phyloP scores from a whole-genome alignment of 305 asterid genomes.

The Monarda citriodora region DNA sequence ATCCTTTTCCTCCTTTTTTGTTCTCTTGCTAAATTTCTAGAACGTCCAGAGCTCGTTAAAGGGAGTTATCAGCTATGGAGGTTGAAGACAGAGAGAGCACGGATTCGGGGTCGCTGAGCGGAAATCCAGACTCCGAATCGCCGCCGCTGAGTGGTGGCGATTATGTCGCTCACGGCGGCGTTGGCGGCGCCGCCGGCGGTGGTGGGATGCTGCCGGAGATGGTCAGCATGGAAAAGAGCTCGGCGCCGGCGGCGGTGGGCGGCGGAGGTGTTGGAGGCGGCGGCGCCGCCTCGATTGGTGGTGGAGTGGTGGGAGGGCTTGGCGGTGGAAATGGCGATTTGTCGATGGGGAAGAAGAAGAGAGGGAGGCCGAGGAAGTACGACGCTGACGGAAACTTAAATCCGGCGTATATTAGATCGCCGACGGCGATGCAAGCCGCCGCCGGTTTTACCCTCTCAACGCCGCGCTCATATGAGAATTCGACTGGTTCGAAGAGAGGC shows the following conservation, averaged over 20 bases:
- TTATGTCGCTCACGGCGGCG: slow-evolving; percentile 22
- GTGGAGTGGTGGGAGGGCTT: slow-evolving; percentile 12
- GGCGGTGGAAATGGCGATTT: slow-evolving; percentile 39
- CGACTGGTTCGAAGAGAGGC: slow-evolving; percentile 46
- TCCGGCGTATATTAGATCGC: slow-evolving; percentile 43
- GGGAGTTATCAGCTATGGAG: slow-evolving; percentile 29
- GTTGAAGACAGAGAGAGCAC: slow-evolving; percentile 53
- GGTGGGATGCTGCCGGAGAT: slow-evolving; percentile 32
- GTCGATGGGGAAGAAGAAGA: slow-evolving; percentile 53
- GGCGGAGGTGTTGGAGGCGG: slow-evolving; percentile 12
- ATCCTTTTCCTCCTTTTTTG: not conserved
- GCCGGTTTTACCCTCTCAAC: slow-evolving; percentile 59
- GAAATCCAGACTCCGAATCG: slow-evolving; percentile 43
- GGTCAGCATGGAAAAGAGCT: slow-evolving; percentile 22
- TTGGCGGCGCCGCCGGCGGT: slow-evolving; percentile 15
- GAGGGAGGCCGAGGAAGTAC: slow-evolving; percentile 87
- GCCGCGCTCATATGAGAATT: slow-evolving; percentile 48
- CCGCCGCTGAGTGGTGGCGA: slow-evolving; percentile 37
- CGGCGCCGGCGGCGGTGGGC: slow-evolving; percentile 20
- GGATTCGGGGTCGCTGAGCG: slow-evolving; percentile 46
- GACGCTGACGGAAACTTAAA: slow-evolving; percentile 76
- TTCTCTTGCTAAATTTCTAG: not conserved
- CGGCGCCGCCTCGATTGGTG: slow-evolving; percentile 19
- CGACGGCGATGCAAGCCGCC: slow-evolving; percentile 43
- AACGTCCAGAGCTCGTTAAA: slow-evolving; percentile 3